These are phyloP conservation scores for Basidioascus undulatus DNA, from an alignment of 768 basidiomycete genomes.

Conservation along the genomic window DNA sequence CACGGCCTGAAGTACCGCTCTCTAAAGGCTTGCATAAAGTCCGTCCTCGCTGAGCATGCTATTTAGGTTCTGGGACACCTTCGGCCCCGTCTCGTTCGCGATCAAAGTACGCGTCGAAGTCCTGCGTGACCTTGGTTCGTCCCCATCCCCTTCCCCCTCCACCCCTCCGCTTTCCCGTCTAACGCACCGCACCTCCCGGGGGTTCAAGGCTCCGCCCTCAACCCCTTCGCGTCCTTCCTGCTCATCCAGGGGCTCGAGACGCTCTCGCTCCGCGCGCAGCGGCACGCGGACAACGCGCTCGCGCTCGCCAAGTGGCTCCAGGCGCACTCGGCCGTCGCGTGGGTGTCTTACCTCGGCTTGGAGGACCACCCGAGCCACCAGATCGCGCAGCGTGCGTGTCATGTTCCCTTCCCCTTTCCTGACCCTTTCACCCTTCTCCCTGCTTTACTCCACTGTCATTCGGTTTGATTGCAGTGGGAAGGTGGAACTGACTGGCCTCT, in stretches of 20 bases:
- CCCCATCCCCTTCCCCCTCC: too few species aligned
- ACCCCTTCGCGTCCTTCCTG: constrained; percentile 50
- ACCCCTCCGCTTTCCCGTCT: too few species aligned
- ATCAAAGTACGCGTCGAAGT: constrained; percentile 35
- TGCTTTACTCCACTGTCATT: too few species aligned
- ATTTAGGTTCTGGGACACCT: constrained; percentile 40
- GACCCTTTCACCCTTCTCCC: too few species aligned
- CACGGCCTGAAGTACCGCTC: constrained; percentile 24
- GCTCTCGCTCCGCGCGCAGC: constrained; percentile 40
- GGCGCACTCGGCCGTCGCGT: constrained; percentile 38
- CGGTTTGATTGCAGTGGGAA: too few species aligned
- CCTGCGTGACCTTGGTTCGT: neutral
- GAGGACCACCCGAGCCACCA: constrained; percentile 34
- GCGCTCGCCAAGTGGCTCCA: constrained; percentile 42
- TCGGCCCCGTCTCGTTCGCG: constrained; percentile 39
- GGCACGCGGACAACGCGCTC: constrained; percentile 47
- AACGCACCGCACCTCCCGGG: constrained; percentile 33
- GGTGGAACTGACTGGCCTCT: too few species aligned
- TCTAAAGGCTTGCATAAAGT: neutral
- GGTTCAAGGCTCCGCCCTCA: constrained; percentile 38
- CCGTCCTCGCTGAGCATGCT: constrained; percentile 17
- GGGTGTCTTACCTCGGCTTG: constrained; percentile 58
- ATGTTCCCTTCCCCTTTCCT: too few species aligned
- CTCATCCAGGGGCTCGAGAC: constrained; percentile 61
- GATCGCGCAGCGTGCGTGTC: constrained; percentile 32